Percentiles rank a stretch among this genome's conserved stretches.
Evolutionary conservation across 1,284 basidiomycete species (phyloP).

Genomic region (Ustilago sp.): DNA sequence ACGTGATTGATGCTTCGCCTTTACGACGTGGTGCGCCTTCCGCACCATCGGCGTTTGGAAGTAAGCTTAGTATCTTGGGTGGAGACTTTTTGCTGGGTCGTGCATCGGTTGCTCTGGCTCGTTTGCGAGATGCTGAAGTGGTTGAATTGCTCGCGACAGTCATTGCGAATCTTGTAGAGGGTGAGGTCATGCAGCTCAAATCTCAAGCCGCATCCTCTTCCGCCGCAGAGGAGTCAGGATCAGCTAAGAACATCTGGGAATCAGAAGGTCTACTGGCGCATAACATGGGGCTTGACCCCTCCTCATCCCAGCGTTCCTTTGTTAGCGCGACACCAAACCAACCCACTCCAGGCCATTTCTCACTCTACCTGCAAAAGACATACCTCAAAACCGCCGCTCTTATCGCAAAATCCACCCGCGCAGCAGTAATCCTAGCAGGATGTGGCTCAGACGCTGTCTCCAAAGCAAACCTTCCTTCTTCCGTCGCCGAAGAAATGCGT

Average conservation of each 20-base stretch:
- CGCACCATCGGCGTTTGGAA: slow-evolving; percentile 90
- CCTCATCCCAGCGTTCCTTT: background rate
- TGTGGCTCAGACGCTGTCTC: slow-evolving; percentile 76
- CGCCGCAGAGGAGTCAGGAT: slow-evolving; percentile 6
- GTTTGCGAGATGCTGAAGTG: slow-evolving; percentile 87
- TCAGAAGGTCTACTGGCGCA: slow-evolving; percentile 37
- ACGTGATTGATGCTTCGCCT: slow-evolving; percentile 87
- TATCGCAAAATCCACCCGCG: slow-evolving; percentile 92
- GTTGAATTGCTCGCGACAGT: slow-evolving; percentile 93
- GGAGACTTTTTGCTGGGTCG: slow-evolving; percentile 96
- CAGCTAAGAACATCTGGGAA: slow-evolving; percentile 47
- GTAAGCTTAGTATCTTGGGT: slow-evolving; percentile 92
- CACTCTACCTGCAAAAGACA: slow-evolving; percentile 89
- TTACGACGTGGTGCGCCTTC: slow-evolving; percentile 84
- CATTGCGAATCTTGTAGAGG: slow-evolving; percentile 94
- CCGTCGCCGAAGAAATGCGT: slow-evolving; percentile 29
- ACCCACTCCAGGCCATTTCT: slow-evolving; percentile 77
- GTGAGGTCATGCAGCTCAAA: slow-evolving; percentile 89
- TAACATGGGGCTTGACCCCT: slow-evolving; percentile 31
- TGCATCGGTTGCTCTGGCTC: slow-evolving; percentile 85
- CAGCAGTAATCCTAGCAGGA: slow-evolving; percentile 89
- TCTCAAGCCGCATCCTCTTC: slow-evolving; percentile 42
- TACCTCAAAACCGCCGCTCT: slow-evolving; percentile 96
- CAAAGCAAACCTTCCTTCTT: slow-evolving; percentile 7
- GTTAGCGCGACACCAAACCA: background rate